Evolutionary conservation across 139 green algal genomes (phyloP), one percentile per base, ranked within the genome.

Genomic region (Yamagishiella unicocca): DNA sequence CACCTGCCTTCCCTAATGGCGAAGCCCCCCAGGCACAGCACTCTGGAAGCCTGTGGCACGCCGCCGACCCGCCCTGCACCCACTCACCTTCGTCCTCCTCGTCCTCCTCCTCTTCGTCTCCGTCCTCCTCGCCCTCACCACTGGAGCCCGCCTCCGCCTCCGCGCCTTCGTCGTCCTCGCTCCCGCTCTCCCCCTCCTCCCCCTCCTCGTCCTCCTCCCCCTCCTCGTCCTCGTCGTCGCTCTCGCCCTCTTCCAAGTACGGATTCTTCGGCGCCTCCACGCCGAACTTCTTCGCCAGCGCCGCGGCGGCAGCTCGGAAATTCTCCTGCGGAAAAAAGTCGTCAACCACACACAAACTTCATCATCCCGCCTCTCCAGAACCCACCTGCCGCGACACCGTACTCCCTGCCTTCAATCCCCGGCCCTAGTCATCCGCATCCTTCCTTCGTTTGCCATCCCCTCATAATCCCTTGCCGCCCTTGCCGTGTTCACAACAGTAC

Each of bases 241-340:
- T 71, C 42, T 72, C 85, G 21, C 64, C 86, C 31, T 84, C 73
- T 4, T 89, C 40, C 54, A 87, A 50, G 67, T 79, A 81, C 0
- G 87, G 87, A 71, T 93, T 93, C 81, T 78, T 50, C 2, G 87
- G 81, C 25, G 71, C 66, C 43, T 83, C 71, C 29, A 94, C 86
- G 14, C 91, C 91, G 75, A 93, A 84, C 87, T 95, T 93, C 10
- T 68, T 84, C 31, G 87, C 79, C 42, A 94, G 85, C 76, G 76
- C 42, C 19, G 92, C 91, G 4, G 91, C 92, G 31, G 38, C 29
- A 35, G 84, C 67, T 61, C 90, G 81, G 79, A 92, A 89, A 42
- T 46, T 79, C 45, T 82, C 46, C 89, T 92, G 84, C 76, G 58
- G 45, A n/a, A n/a, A n/a, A n/a, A n/a, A n/a, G n/a, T n/a, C n/a